phyloP scores from a whole-genome alignment of 768 basidiomycete genomes.

The Pleurotus salmoneostramineus region DNA sequence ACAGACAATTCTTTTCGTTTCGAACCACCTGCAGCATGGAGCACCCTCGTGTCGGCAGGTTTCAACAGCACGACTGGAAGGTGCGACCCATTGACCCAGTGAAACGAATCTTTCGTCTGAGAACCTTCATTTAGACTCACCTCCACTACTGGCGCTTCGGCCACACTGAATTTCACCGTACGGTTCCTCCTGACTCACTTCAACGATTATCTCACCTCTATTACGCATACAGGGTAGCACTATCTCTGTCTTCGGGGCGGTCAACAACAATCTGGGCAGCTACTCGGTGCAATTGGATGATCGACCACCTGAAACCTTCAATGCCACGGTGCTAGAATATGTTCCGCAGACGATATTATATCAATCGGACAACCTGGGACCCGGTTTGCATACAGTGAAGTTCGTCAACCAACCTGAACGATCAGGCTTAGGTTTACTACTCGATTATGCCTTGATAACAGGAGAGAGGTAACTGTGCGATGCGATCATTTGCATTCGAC shows the following conservation, averaged over 20 bases:
- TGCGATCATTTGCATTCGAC: neutral
- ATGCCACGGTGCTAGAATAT: constrained; percentile 2
- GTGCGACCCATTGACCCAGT: neutral
- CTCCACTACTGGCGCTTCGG: neutral
- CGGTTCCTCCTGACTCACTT: neutral
- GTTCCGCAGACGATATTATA: constrained; percentile 1
- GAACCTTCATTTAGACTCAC: neutral
- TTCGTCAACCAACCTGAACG: neutral
- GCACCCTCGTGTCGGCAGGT: neutral
- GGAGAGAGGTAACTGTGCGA: neutral
- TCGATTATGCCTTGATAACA: constrained; percentile 8
- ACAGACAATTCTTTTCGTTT: neutral
- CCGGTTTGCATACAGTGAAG: constrained; percentile 1
- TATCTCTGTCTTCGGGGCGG: constrained; percentile 4
- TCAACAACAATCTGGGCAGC: neutral
- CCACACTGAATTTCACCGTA: constrained; percentile 5
- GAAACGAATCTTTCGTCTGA: neutral
- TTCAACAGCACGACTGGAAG: constrained; percentile 4
- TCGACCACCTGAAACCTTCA: neutral
- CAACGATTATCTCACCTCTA: neutral
- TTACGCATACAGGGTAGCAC: neutral
- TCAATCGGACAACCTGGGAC: constrained; percentile 6
- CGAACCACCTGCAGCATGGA: neutral
- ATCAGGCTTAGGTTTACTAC: neutral
- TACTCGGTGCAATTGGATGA: constrained; percentile 7